Base-by-base conservation (phyloP, 1,284 basidiomycete species). In the Apiotrichum siamense region DNA sequence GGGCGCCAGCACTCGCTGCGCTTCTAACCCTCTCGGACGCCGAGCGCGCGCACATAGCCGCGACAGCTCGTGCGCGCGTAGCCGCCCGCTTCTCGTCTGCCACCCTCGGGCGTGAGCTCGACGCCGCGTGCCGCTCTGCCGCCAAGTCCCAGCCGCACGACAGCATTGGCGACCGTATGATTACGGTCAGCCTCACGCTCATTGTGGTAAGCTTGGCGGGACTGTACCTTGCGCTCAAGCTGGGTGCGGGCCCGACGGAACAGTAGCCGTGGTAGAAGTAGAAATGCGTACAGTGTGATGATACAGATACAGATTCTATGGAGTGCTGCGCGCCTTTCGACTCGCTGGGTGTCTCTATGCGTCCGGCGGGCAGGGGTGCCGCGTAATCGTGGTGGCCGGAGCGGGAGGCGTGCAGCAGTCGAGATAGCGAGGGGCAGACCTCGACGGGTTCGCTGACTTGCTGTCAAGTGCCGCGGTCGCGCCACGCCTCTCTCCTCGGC, bases 81-180 rank as follows among this genome's bases (percentile, higher is more conserved):
- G 72, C 74, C 53, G 74, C 76, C 9, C 60, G 73, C 31, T 87
- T 87, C 61, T 79, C 79, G 11, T 77, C 81, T 65, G 76, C 79
- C 38, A 81, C 82, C 4, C 83, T 93, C 80, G 84, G 82, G 2
- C 66, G 78, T 38, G 80, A 79, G 29, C 79, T 90, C 71, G 83
- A 87, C 38, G 61, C 59, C 5, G 79, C 81, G 3, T 73, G 88
- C 50, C 77, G 81, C 56, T 73, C 74, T 11, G 81, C 83, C 17
- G 55, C 71, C 17, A 51, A 27, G 6, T 71, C 73, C 1, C 62
- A 69, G 53, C 44, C 69, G 20, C 64, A 67, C 42, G 36, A 41
- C 2, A 37, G 59, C 9, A 44, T 71, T 3, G 70, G 67, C 3
- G 67, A 69, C 52, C 58, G 52, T 35, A 36, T 73, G 50, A 73